phyloP scores from a whole-genome alignment of 1,284 basidiomycete species.

The Leccinum insigne region DNA sequence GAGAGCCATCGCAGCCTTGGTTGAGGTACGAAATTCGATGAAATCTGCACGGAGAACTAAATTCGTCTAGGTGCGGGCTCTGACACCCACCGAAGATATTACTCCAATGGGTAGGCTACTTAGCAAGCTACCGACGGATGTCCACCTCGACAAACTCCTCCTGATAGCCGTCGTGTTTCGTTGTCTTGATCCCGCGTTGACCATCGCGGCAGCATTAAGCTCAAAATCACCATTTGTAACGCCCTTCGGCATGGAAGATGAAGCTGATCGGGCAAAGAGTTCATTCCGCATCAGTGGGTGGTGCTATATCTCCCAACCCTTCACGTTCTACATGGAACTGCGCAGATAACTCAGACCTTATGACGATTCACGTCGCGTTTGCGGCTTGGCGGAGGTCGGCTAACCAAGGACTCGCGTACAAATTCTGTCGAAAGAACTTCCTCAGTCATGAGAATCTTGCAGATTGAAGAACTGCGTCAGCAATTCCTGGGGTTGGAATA shows the following conservation, averaged over 20 bases:
- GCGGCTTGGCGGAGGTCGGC: conserved; percentile 82
- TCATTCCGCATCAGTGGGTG: conserved; percentile 75
- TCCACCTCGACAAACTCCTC: conserved; percentile 95
- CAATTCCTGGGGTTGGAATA: conserved; percentile 77
- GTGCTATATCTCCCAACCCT: not conserved
- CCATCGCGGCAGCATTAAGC: conserved; percentile 92
- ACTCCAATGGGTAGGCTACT: conserved; percentile 93
- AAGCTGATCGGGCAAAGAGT: conserved; percentile 85
- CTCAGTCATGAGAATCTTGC: conserved; percentile 91
- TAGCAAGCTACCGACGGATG: conserved; percentile 94
- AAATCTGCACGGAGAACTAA: conserved; percentile 7
- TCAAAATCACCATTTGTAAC: conserved; percentile 93
- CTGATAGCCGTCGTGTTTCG: conserved; percentile 85
- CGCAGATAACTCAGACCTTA: conserved; percentile 91
- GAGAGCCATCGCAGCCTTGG: conserved; percentile 86
- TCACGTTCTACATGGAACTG: not conserved
- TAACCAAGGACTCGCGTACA: conserved; percentile 60
- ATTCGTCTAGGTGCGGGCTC: conserved; percentile 66
- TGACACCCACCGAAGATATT: conserved; percentile 89
- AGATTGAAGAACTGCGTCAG: conserved; percentile 96
- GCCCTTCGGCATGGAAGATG: conserved; percentile 86
- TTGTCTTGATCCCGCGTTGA: conserved; percentile 94
- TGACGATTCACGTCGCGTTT: conserved; percentile 93
- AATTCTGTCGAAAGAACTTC: conserved; percentile 85
- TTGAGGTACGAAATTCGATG: conserved; percentile 65